phyloP scores from a whole-genome alignment of 2,329 filamentous ascomycete genomes.

The Fusarium heterosporum region DNA sequence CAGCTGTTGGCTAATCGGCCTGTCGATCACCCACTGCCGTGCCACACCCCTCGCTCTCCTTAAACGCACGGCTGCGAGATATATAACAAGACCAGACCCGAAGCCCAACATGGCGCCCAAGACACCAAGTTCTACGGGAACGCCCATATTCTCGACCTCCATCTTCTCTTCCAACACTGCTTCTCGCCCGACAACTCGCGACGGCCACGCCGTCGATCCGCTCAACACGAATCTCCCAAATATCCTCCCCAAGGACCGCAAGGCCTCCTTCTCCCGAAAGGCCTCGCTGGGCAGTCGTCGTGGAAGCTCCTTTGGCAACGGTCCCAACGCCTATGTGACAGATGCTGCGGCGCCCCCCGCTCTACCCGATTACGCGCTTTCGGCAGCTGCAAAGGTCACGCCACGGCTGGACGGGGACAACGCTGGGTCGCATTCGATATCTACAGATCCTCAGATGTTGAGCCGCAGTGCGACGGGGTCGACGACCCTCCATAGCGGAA shows the following conservation, averaged over 20 bases:
- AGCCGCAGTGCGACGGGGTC: constrained; percentile 55
- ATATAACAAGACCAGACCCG: background rate
- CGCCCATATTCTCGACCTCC: constrained; percentile 54
- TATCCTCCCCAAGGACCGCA: constrained; percentile 60
- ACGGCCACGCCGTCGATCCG: constrained; percentile 50
- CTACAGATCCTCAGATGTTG: constrained; percentile 59
- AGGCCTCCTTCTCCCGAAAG: constrained; percentile 66
- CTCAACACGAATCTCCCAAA: constrained; percentile 43
- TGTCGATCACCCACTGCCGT: constrained; percentile 28
- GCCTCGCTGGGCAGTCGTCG: constrained; percentile 62
- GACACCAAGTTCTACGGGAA: constrained; percentile 44
- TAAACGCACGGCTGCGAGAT: constrained; percentile 13
- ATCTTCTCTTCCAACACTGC: constrained; percentile 51
- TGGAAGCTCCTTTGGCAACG: constrained; percentile 55
- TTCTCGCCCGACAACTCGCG: constrained; percentile 54
- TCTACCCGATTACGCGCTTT: constrained; percentile 65
- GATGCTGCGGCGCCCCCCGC: constrained; percentile 64
- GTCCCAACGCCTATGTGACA: constrained; percentile 54
- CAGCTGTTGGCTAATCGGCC: constrained; percentile 17
- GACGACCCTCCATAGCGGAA: constrained; percentile 45
- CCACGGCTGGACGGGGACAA: constrained; percentile 37
- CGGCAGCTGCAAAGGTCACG: constrained; percentile 61
- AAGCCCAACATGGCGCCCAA: constrained; percentile 42
- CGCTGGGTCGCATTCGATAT: constrained; percentile 25
- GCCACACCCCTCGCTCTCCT: constrained; percentile 17